A percentile compares a stretch with the other conserved stretches of the same genome.
These are phyloP conservation scores for Ceratobasidium papillatum DNA, from an alignment of 1,284 basidiomycete species.

Conservation along the genomic window DNA sequence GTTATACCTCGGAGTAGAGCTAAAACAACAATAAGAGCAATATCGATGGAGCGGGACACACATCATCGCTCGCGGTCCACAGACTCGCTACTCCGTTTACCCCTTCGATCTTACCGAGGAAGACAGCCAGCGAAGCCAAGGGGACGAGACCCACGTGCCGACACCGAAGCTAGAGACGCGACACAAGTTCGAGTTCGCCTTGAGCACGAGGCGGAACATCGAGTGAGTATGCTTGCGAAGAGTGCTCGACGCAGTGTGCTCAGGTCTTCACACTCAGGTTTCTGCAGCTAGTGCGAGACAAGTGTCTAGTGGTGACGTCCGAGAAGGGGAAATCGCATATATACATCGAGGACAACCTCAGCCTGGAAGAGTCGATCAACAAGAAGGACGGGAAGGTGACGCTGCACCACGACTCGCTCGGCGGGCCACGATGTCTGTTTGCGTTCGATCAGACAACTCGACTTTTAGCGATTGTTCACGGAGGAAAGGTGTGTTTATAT, in stretches of 20 bases:
- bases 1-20: background rate
- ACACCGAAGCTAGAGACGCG: no score
- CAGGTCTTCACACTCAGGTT: background rate
- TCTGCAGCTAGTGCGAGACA: constrained; percentile 15
- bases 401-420: background rate
- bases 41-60: constrained; percentile 24
- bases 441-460: constrained; percentile 30
- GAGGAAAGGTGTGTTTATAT: constrained; percentile 1
- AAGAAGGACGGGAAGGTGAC: background rate
- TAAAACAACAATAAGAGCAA: background rate
- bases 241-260: background rate
- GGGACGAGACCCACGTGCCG: no score
- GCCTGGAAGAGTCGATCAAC: background rate
- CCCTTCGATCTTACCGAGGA: no score
- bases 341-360: no score
- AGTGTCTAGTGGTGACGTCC: no score
- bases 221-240: background rate
- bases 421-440: no score
- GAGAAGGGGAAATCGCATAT: no score
- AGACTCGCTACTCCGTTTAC: background rate
- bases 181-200: no score
- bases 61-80: no score
- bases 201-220: constrained; percentile 1
- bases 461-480: constrained; percentile 19
- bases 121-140: no score